phyloP scores from a whole-genome alignment of 352 stramenopile species.

The Phytopythium sindhum region DNA sequence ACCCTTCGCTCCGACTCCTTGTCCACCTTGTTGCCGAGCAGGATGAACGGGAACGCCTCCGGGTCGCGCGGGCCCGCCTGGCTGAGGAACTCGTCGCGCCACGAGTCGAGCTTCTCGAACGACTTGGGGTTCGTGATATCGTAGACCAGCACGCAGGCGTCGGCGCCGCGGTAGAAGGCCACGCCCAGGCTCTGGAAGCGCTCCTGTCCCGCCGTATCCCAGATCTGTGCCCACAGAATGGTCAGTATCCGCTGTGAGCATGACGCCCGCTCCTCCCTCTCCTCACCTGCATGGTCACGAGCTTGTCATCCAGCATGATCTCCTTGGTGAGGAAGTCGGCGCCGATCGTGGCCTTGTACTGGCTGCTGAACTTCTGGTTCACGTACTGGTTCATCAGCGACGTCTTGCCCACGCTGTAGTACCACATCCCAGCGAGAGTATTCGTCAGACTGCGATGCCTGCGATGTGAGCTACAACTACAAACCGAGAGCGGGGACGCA shows the following conservation, averaged over 20 bases:
- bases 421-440: not conserved
- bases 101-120: conserved; percentile 98
- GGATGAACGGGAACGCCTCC: conserved; percentile 96
- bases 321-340: conserved; percentile 99
- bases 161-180: conserved; percentile 97
- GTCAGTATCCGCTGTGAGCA: not conserved
- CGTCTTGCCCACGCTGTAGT: conserved; percentile 96
- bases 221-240: conserved; percentile 87
- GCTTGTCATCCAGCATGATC: conserved; percentile 93
- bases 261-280: too few relatives aligned
- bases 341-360: conserved; percentile 99
- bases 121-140: conserved; percentile 98
- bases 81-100: conserved; percentile 96
- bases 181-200: conserved; percentile 97
- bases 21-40: conserved; percentile 99
- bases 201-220: conserved; percentile 99
- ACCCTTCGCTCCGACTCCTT: conserved; percentile 86
- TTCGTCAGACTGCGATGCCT: too few relatives aligned
- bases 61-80: conserved; percentile 88
- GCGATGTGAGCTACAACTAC: not conserved
- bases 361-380: conserved; percentile 97
- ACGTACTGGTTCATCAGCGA: conserved; percentile 99
- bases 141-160: conserved; percentile 98
- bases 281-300: conserved; percentile 92
- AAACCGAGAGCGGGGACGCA: conserved; percentile 29